Evolutionary conservation across 2,329 filamentous ascomycete species (phyloP).

Genomic region (Pseudogymnoascus sp.): DNA sequence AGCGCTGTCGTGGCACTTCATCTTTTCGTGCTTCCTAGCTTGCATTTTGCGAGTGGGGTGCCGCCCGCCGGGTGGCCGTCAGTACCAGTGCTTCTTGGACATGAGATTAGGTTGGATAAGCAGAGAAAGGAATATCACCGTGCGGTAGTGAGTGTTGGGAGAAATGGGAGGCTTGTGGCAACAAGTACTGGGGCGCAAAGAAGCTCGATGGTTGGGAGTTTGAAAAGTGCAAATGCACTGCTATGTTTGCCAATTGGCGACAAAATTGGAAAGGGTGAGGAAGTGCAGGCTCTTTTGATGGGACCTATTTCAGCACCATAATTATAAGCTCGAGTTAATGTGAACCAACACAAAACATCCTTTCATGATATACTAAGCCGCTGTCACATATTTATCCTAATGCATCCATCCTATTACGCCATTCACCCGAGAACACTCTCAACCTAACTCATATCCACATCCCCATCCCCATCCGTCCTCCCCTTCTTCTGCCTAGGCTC

Average conservation of each 20-base stretch:
- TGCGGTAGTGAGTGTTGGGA: conserved; percentile 60
- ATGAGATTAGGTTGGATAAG: conserved; percentile 69
- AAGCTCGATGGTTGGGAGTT: conserved; percentile 82
- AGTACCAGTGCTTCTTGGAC: conserved; percentile 63
- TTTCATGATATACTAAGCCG: not conserved
- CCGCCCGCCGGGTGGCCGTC: conserved; percentile 61
- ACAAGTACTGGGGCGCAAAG: conserved; percentile 83
- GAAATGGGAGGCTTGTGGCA: conserved; percentile 64
- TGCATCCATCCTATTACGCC: conserved; percentile 7
- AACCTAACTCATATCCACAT: conserved; percentile 25
- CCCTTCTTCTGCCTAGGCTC: conserved; percentile 14
- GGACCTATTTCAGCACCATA: conserved; percentile 34
- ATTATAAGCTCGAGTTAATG: conserved; percentile 15
- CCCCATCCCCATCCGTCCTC: conserved; percentile 15
- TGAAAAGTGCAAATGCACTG: conserved; percentile 82
- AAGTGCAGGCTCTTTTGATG: conserved; percentile 76
- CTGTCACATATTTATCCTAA: not conserved
- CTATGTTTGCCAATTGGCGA: conserved; percentile 54
- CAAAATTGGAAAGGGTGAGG: conserved; percentile 59
- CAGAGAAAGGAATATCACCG: conserved; percentile 82
- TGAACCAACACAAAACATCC: not conserved
- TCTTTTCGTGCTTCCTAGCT: conserved; percentile 81
- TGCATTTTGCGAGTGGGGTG: conserved; percentile 72
- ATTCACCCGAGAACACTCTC: not conserved
- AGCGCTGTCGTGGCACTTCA: conserved; percentile 90